Evolutionary conservation across 2,329 filamentous ascomycete genomes (phyloP).

Genomic region (Tolypocladium ophioglossoides): DNA sequence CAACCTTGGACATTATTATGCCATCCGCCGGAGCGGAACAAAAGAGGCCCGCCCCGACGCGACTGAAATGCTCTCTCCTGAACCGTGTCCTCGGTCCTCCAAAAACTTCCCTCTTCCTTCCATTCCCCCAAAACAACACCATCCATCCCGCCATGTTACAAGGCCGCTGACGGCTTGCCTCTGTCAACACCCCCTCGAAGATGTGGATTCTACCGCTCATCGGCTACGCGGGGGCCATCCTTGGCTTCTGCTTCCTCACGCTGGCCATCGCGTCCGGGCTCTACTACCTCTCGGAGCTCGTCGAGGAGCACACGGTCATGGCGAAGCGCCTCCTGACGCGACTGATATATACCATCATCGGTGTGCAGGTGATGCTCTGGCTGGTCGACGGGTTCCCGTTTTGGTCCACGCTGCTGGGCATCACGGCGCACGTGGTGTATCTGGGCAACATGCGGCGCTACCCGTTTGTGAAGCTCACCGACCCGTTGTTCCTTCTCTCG

Average conservation of each 20-base stretch:
- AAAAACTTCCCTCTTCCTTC: neutral
- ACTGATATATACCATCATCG: constrained; percentile 76
- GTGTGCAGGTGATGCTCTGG: constrained; percentile 61
- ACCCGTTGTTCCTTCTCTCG: constrained; percentile 76
- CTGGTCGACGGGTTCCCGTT: constrained; percentile 81
- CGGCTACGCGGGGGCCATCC: constrained; percentile 75
- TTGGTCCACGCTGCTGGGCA: constrained; percentile 59
- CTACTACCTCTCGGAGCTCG: constrained; percentile 95
- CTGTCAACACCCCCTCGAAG: constrained; percentile 15
- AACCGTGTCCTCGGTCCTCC: neutral
- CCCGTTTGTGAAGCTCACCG: constrained; percentile 71
- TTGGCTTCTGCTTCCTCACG: constrained; percentile 91
- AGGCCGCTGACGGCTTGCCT: constrained; percentile 2
- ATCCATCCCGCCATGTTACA: neutral
- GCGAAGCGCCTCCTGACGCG: constrained; percentile 78
- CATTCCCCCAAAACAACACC: neutral
- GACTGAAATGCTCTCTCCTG: neutral
- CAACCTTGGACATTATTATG: neutral
- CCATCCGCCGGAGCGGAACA: constrained; percentile 2
- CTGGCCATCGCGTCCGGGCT: constrained; percentile 95
- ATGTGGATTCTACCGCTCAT: constrained; percentile 97
- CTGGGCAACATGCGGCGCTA: constrained; percentile 71
- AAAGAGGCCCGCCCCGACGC: neutral
- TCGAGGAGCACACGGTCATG: constrained; percentile 93
- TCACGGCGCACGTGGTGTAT: constrained; percentile 77